These are phyloP conservation scores for Backusella sp. DNA, from an alignment of 192 early-diverging fungal species.

Conservation along the genomic window DNA sequence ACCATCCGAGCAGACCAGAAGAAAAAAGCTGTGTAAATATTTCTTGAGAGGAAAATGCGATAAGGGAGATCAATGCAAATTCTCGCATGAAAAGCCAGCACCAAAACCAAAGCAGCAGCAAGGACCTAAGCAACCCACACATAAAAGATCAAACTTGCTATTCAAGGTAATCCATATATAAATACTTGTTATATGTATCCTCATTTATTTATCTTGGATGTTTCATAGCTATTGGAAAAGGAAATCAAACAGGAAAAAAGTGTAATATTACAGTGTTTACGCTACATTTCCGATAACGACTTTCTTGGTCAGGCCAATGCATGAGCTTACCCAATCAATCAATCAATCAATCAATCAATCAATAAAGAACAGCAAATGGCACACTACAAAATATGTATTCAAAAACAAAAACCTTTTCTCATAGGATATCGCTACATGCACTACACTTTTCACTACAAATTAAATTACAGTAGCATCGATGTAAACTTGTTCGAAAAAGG, in stretches of 20 bases:
- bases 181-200: no score
- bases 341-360: no score
- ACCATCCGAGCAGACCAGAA: constrained; percentile 14
- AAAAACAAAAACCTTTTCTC: no score
- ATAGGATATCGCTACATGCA: no score
- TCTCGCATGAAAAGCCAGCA: constrained; percentile 41
- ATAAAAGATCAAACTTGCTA: constrained; percentile 35
- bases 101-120: constrained; percentile 19
- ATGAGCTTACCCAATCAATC: neutral
- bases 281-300: constrained; percentile 56
- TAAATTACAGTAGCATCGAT: no score
- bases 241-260: constrained; percentile 65
- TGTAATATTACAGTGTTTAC: constrained; percentile 59
- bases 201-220: neutral
- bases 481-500: no score
- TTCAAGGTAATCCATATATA: constrained; percentile 36
- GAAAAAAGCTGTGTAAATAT: constrained; percentile 38
- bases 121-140: constrained; percentile 20
- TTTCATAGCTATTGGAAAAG: constrained; percentile 46
- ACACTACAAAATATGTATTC: no score
- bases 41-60: constrained; percentile 44
- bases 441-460: no score
- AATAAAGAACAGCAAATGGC: no score
- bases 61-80: constrained; percentile 43
- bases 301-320: constrained; percentile 40